Conservation (phyloP, 768 basidiomycete genomes). For the Thelephora ganbajun region DNA sequence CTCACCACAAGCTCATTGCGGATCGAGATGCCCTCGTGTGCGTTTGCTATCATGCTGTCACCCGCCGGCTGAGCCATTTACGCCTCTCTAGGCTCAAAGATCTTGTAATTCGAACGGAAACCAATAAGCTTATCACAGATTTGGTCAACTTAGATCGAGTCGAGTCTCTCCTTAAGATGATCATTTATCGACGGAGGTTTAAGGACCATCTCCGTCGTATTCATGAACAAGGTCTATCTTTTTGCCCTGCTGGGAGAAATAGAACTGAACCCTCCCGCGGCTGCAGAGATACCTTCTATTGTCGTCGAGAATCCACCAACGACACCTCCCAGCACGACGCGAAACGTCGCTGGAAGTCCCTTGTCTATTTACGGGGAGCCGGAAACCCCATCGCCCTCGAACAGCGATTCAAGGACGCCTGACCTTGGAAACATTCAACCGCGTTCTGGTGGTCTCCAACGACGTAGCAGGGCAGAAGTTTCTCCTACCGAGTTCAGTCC, state of each 20-base stretch:
- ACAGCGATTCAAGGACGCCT: constrained; percentile 20
- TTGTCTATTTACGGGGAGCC: constrained; percentile 10
- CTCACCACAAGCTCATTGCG: constrained; percentile 85
- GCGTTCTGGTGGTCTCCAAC: constrained; percentile 29
- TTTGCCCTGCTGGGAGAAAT: not conserved
- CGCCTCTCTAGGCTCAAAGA: constrained; percentile 54
- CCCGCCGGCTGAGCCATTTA: constrained; percentile 5
- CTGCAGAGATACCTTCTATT: constrained; percentile 54
- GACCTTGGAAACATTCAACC: constrained; percentile 35
- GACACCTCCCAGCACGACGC: constrained; percentile 31
- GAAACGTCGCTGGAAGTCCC: constrained; percentile 30
- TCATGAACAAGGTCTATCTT: not conserved
- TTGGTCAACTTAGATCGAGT: constrained; percentile 79
- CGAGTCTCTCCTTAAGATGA: constrained; percentile 63
- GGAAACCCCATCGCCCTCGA: constrained; percentile 24
- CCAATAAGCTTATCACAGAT: constrained; percentile 67
- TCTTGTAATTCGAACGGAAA: constrained; percentile 59
- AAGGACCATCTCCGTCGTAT: constrained; percentile 21
- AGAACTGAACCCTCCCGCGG: not conserved
- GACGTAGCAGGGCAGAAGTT: not conserved
- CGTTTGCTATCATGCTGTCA: constrained; percentile 17
- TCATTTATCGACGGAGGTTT: constrained; percentile 59
- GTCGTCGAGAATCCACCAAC: constrained; percentile 46
- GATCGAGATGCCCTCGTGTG: constrained; percentile 83
- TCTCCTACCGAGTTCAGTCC: not conserved